Evolutionary conservation across 345 rosid species (phyloP).

Genomic region (Linum lewisii): DNA sequence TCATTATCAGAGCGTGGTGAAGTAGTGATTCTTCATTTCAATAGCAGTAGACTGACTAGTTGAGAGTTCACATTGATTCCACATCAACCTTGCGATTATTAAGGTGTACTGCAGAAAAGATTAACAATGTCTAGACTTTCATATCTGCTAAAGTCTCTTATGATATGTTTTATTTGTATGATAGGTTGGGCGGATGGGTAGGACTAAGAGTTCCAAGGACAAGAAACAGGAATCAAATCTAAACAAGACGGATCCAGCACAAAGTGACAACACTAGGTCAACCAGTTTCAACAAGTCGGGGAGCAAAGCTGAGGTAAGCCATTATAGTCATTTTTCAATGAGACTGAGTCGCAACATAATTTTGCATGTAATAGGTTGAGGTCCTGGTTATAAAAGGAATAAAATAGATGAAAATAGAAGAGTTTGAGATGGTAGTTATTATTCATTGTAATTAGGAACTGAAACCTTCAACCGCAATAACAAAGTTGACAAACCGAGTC

Average conservation of each 20-base stretch:
- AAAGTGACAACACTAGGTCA: constrained; percentile 29
- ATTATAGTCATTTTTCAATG: neutral
- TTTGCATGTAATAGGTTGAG: neutral
- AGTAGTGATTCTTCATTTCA: too few relatives aligned
- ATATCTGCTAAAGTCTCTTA: too few relatives aligned
- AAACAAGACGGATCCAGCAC: constrained; percentile 28
- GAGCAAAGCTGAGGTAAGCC: constrained; percentile 60
- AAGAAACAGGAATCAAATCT: constrained; percentile 30
- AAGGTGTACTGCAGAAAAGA: neutral
- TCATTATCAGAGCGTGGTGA: too few relatives aligned
- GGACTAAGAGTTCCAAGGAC: constrained; percentile 26
- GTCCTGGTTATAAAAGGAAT: too few relatives aligned
- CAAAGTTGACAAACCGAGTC: constrained; percentile 70
- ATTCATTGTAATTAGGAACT: constrained; percentile 33
- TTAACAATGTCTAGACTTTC: neutral
- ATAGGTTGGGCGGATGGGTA: constrained; percentile 32
- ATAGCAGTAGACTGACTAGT: too few relatives aligned
- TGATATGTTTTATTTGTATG: neutral
- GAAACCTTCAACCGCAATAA: constrained; percentile 43
- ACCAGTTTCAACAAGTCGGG: constrained; percentile 45
- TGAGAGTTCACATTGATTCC: too few relatives aligned
- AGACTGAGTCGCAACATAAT: neutral
- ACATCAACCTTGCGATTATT: too few relatives aligned
- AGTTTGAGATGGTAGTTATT: neutral
- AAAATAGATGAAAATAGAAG: too few relatives aligned